Evolutionary conservation across 495 filamentous ascomycete species (phyloP).

Genomic region (Aspergillus funiculosus): DNA sequence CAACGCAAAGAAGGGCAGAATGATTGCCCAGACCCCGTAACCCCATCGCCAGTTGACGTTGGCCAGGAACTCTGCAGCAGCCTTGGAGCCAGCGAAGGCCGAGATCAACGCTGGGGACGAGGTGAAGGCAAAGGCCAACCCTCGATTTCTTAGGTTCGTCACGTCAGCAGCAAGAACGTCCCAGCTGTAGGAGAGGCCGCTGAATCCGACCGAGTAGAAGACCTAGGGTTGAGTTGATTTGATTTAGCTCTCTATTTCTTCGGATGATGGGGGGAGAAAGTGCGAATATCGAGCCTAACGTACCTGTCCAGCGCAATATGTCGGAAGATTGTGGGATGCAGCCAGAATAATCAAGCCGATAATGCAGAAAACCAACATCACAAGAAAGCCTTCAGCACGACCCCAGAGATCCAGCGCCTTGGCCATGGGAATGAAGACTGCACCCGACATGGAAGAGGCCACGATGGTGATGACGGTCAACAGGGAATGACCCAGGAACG

Average conservation of each 20-base stretch:
- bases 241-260: too few relatives aligned
- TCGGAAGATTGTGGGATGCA: slow-evolving; percentile 39
- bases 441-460: slow-evolving; percentile 32
- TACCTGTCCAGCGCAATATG: slow-evolving; percentile 47
- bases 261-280: neutral
- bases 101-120: slow-evolving; percentile 44
- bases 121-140: slow-evolving; percentile 51
- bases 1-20: slow-evolving; percentile 47
- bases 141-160: slow-evolving; percentile 54
- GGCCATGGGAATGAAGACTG: slow-evolving; percentile 49
- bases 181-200: slow-evolving; percentile 51
- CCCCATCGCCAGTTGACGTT: slow-evolving; percentile 56
- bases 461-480: slow-evolving; percentile 52
- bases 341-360: slow-evolving; percentile 47
- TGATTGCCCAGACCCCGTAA: slow-evolving; percentile 54
- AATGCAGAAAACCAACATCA: slow-evolving; percentile 32
- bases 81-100: slow-evolving; percentile 29
- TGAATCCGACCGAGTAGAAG: slow-evolving; percentile 51
- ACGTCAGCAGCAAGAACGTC: slow-evolving; percentile 59
- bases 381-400: slow-evolving; percentile 47
- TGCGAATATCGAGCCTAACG: neutral
- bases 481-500: slow-evolving; percentile 52
- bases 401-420: slow-evolving; percentile 66
- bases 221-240: slow-evolving; percentile 26
- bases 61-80: slow-evolving; percentile 30